phyloP scores from a whole-genome alignment of 2,329 filamentous ascomycete species.

The Camillea tinctor region DNA sequence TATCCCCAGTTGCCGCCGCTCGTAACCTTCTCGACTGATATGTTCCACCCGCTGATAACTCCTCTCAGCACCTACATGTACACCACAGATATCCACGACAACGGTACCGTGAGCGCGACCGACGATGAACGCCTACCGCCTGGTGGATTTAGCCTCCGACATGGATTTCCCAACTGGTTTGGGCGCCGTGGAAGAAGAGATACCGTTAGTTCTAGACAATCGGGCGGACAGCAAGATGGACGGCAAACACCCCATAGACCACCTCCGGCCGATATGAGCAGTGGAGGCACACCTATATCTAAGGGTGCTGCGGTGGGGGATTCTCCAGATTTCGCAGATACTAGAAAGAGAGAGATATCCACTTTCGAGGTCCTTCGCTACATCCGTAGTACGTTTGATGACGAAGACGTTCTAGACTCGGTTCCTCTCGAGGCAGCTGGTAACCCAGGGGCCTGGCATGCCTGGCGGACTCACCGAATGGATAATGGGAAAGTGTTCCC shows the following conservation, averaged over 20 bases:
- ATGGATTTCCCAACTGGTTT: conserved; percentile 92
- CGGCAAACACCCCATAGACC: conserved; percentile 30
- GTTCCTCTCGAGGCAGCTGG: conserved; percentile 80
- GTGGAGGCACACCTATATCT: conserved; percentile 24
- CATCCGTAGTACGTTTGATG: conserved; percentile 77
- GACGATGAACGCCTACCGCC: conserved; percentile 83
- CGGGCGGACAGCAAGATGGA: conserved; percentile 39
- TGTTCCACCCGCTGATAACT: conserved; percentile 92
- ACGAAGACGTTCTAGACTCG: conserved; percentile 72
- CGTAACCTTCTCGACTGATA: conserved; percentile 85
- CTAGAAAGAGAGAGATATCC: conserved; percentile 45
- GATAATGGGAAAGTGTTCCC: conserved; percentile 43
- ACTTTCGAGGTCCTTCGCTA: conserved; percentile 74
- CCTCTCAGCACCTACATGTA: conserved; percentile 95
- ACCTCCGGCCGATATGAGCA: conserved; percentile 24
- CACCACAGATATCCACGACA: conserved; percentile 72
- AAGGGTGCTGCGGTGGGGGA: conserved; percentile 27
- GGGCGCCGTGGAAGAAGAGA: conserved; percentile 50
- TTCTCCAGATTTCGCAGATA: conserved; percentile 41
- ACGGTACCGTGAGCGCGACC: conserved; percentile 76
- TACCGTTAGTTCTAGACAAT: conserved; percentile 37
- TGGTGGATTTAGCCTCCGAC: conserved; percentile 83
- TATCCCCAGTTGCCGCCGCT: conserved; percentile 80
- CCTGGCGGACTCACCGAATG: conserved; percentile 74
- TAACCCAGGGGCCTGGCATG: conserved; percentile 90